phyloP scores from a whole-genome alignment of 176 grass and related monocot genomes.

The Triticum timopheevii region DNA sequence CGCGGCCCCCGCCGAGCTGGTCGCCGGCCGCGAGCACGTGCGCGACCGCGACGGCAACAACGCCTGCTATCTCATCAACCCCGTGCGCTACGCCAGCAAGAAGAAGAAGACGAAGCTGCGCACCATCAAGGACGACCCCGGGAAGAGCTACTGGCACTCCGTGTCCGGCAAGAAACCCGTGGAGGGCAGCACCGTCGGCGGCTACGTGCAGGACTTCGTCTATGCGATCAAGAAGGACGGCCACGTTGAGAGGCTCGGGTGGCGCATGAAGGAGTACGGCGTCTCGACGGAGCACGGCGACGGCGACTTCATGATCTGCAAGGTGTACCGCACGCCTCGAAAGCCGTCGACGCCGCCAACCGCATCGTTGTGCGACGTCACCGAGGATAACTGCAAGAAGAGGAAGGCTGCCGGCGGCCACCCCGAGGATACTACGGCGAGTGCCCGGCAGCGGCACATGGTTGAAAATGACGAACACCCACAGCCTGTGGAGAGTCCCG shows the following conservation, averaged over 20 bases:
- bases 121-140: background rate
- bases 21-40: background rate
- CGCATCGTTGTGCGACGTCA: background rate
- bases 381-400: background rate
- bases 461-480: background rate
- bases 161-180: background rate
- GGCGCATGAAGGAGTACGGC: conserved; percentile 1
- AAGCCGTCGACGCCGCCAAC: background rate
- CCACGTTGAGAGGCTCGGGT: background rate
- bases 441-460: background rate
- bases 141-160: background rate
- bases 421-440: background rate
- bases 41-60: background rate
- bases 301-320: background rate
- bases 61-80: background rate
- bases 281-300: background rate
- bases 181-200: background rate
- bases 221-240: background rate
- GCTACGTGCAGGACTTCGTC: background rate
- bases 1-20: background rate
- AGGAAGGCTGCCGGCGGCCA: background rate
- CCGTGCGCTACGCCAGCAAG: background rate
- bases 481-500: no score
- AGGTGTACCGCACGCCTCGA: background rate
- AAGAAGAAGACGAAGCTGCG: background rate